Evolutionary conservation across 2,329 filamentous ascomycete genomes (phyloP), one percentile per base, ranked within the genome.

Genomic region (Berkeleyomyces basicola): DNA sequence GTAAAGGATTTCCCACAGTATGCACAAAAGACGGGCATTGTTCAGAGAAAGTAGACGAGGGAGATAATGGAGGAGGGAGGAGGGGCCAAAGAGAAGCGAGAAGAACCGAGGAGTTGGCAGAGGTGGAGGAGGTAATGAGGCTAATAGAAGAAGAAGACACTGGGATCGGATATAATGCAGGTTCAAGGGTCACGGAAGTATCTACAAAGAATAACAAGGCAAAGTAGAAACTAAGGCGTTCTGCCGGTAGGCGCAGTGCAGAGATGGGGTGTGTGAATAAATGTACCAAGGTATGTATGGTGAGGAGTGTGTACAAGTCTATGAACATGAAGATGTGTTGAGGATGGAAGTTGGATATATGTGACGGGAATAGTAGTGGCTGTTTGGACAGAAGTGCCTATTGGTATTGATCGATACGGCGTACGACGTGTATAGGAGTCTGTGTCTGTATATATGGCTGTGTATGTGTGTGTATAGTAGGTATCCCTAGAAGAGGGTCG

Each of bases 1-100:
- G 77, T 80, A 69, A 81, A 81, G 67, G 71, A 72, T 71, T 78
- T 80, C 62, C 78, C 78, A 67, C 78, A 81, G 67, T 80, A 80
- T 16, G 78, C 73, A 67, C 79, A 81, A 68, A 73, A 81, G 58
- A 80, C 72, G 73, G 63, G 60, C 63, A 65, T 65, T 51, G 33
- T 65, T 36, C 39, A 53, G 49, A 40, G 49, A 47, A 36, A 55
- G 11, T 7, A 51, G 49, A 36, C 16, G 23, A 23, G 37, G 58
- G 33, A 33, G 39, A 23, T 11, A 49, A 14, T 10, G n/a, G 31
- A 33, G 43, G 37, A 47, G 7, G 6, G n/a, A 39, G 40, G 37
- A 36, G 36, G 40, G 23, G 16, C 39, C 23, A 16, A 33, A 59
- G 40, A 43, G 5, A n/a, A 55, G 36, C 43, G 31, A 11, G 16